These are phyloP conservation scores for Saccharum officinarum DNA, from an alignment of 176 grass and related monocot species.

Conservation along the genomic window DNA sequence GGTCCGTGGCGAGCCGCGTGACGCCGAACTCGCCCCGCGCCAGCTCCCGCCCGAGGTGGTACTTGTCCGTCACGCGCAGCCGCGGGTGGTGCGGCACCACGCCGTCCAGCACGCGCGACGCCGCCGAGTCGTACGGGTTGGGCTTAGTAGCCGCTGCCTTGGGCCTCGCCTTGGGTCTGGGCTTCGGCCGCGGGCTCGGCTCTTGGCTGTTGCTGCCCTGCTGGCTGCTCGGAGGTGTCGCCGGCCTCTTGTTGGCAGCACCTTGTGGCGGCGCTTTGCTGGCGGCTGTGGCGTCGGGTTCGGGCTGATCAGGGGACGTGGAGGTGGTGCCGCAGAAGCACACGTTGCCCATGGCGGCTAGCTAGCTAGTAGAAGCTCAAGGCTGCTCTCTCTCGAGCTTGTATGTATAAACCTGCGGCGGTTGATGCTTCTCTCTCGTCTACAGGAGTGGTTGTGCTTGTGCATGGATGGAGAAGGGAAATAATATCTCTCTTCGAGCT, in stretches of 20 bases:
- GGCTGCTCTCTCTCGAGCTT: background rate
- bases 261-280: background rate
- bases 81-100: conserved; percentile 66
- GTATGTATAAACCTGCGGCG: background rate
- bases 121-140: conserved; percentile 6
- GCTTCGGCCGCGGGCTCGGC: background rate
- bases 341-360: conserved; percentile 46
- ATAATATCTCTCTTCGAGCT: background rate
- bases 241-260: conserved; percentile 7
- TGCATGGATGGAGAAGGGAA: background rate
- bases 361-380: background rate
- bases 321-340: conserved; percentile 41
- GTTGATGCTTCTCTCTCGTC: background rate
- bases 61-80: conserved; percentile 64
- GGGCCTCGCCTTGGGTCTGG: background rate
- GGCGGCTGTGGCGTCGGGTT: background rate
- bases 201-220: background rate
- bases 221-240: conserved; percentile 33
- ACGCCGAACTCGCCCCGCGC: conserved; percentile 75
- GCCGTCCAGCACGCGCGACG: conserved; percentile 54
- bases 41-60: conserved; percentile 53
- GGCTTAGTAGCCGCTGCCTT: background rate
- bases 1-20: conserved; percentile 62
- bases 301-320: background rate
- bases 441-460: background rate